phyloP scores from a whole-genome alignment of 441 rosid species.

The Populus tomentosa region DNA sequence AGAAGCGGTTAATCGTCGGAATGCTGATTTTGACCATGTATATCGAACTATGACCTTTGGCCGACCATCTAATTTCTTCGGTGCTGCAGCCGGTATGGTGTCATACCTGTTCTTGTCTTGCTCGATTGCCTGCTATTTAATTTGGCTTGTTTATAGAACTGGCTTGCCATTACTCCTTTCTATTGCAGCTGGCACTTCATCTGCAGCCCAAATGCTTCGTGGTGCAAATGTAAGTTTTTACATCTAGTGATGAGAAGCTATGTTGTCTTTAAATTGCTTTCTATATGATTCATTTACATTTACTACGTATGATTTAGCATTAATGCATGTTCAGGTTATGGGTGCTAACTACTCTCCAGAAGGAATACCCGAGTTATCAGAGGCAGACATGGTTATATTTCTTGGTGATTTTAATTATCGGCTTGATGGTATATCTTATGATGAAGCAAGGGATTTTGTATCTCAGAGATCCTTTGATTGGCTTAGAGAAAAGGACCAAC shows the following conservation, averaged over 20 bases:
- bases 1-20: conserved; percentile 95
- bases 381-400: conserved; percentile 95
- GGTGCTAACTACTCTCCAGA: conserved; percentile 48
- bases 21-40: conserved; percentile 98
- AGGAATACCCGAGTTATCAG: conserved; percentile 78
- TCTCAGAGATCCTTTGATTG: conserved; percentile 98
- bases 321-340: conserved; percentile 40
- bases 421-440: conserved; percentile 91
- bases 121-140: conserved; percentile 61
- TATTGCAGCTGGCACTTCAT: conserved; percentile 88
- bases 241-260: conserved; percentile 1
- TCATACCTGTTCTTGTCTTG: conserved; percentile 62
- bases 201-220: conserved; percentile 65
- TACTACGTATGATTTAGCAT: conserved; percentile 10
- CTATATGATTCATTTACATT: conserved; percentile 10
- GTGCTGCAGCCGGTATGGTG: conserved; percentile 76
- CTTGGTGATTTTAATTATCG: conserved; percentile 95
- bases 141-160: conserved; percentile 79
- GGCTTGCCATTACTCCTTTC: conserved; percentile 86
- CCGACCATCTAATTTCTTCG: conserved; percentile 52
- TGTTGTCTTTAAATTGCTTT: conserved; percentile 13
- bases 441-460: conserved; percentile 97
- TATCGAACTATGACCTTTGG: conserved; percentile 85
- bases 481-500: conserved; percentile 99
- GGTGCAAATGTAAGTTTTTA: conserved; percentile 55